phyloP scores from a whole-genome alignment of 2,329 filamentous ascomycete species.

The Botrytis cinerea region DNA sequence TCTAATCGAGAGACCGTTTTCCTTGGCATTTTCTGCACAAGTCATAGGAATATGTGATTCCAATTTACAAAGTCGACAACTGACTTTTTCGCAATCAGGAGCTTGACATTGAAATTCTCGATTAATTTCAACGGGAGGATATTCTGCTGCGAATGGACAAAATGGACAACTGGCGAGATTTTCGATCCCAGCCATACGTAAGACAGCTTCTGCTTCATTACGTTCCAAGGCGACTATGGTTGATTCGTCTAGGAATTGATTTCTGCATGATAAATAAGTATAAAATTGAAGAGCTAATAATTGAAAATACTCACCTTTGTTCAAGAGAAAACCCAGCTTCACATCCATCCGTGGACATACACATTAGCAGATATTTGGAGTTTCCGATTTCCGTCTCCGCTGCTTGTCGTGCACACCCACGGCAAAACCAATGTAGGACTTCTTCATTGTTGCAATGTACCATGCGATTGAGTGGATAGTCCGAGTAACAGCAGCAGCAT shows the following conservation, averaged over 20 bases:
- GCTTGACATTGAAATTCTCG: conserved; percentile 74
- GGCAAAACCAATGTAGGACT: conserved; percentile 62
- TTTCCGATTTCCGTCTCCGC: conserved; percentile 70
- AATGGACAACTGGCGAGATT: conserved; percentile 77
- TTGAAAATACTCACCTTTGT: conserved; percentile 54
- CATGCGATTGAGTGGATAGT: conserved; percentile 66
- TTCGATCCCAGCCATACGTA: conserved; percentile 70
- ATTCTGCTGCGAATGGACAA: conserved; percentile 78
- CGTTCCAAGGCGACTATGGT: conserved; percentile 64
- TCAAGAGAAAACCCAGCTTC: conserved; percentile 57
- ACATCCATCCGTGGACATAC: conserved; percentile 72
- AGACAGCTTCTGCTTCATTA: conserved; percentile 68
- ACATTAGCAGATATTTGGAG: conserved; percentile 66
- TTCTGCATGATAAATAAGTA: conserved; percentile 31
- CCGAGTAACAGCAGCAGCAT: conserved; percentile 73
- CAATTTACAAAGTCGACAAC: conserved; percentile 67
- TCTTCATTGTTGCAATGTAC: conserved; percentile 62
- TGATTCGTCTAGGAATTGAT: conserved; percentile 53
- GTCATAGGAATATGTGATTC: conserved; percentile 71
- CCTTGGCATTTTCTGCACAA: conserved; percentile 66
- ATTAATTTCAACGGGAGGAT: conserved; percentile 64
- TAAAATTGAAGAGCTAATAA: background rate
- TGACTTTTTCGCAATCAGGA: conserved; percentile 62
- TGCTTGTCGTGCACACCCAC: conserved; percentile 62
- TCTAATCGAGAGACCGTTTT: conserved; percentile 61